Base-by-base conservation (phyloP, 148 eudicot species). In the Amaranthus hypochondriacus region DNA sequence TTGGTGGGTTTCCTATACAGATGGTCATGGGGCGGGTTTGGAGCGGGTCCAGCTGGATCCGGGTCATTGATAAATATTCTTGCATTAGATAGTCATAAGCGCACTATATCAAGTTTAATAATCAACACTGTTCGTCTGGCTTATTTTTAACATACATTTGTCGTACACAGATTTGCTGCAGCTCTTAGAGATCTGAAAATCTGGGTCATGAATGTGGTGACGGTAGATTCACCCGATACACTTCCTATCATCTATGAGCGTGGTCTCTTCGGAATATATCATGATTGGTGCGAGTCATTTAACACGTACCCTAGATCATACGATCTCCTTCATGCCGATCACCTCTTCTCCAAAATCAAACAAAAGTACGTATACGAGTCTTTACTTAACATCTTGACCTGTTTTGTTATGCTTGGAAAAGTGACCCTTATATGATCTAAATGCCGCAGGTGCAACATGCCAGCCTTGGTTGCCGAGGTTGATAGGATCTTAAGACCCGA, bases 231-330 rank as follows among this genome's bases (percentile, higher is more conserved):
- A 5, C 87, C 97, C 0, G 93, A 91, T 73, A 91, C 97, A 8
- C 88, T 91, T 72, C 93, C 97, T 0, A 83, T 89, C 18, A 86
- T 91, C 48, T 91, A 85, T 15, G 93, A 91, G 62, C 88, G 93
- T 58, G 97, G 97, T n/a, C 89, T 91, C 43, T 85, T 91, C 28
- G 93, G 97, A 10, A 85, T 87, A 9, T 90, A 90, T 73, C 96
- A 90, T 60, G 90, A 90, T 71, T 90, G 96, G 96, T 90, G 96
- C 53, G 87, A 90, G 76, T 90, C 96, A 21, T 89, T 90, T 58
- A 90, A 79, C 76, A 89, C 97, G 7, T 91, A 91, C 67, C 97
- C 93, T n/a, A 77, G 91, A 78, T 82, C 93, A 42, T 91, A 89
- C 39, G 97, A 91, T 73, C 97, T 91, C 62, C 88, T 91, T 69